Conservation (phyloP, 257 asterid genomes). For the Nicotiana tomentosiformis region DNA sequence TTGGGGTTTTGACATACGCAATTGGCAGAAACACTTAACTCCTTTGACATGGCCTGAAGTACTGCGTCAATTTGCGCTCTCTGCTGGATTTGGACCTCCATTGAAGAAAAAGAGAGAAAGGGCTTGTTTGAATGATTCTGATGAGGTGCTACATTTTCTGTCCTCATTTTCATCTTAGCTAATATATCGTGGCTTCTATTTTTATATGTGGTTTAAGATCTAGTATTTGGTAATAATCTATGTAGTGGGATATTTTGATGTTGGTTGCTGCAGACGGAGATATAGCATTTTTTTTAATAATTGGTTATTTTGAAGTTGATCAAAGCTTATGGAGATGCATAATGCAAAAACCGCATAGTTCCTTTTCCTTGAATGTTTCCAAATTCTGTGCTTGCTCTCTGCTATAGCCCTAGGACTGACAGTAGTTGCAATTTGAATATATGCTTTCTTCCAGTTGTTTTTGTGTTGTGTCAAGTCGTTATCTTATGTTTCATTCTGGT, state of each 20-base stretch:
- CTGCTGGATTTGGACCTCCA: constrained; percentile 96
- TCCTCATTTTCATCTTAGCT: neutral
- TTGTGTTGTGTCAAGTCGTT: neutral
- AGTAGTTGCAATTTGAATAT: neutral
- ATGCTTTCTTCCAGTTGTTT: neutral
- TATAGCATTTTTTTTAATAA: neutral
- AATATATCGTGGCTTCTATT: neutral
- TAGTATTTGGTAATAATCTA: neutral
- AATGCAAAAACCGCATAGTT: neutral
- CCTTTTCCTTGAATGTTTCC: neutral
- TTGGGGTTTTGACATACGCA: constrained; percentile 95
- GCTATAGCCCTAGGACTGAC: neutral
- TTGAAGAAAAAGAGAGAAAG: constrained; percentile 71
- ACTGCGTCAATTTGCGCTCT: constrained; percentile 80
- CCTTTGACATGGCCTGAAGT: constrained; percentile 96
- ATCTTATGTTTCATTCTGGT: neutral
- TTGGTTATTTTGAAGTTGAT: neutral
- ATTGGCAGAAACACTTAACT: constrained; percentile 86
- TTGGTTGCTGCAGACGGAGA: neutral
- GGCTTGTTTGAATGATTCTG: constrained; percentile 41
- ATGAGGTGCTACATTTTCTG: constrained; percentile 47
- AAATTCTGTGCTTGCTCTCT: neutral
- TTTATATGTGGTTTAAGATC: neutral
- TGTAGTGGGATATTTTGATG: neutral
- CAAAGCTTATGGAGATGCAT: neutral